Evolutionary conservation across 2,329 filamentous ascomycete species (phyloP).

Genomic region (Hypoxylon sp.): DNA sequence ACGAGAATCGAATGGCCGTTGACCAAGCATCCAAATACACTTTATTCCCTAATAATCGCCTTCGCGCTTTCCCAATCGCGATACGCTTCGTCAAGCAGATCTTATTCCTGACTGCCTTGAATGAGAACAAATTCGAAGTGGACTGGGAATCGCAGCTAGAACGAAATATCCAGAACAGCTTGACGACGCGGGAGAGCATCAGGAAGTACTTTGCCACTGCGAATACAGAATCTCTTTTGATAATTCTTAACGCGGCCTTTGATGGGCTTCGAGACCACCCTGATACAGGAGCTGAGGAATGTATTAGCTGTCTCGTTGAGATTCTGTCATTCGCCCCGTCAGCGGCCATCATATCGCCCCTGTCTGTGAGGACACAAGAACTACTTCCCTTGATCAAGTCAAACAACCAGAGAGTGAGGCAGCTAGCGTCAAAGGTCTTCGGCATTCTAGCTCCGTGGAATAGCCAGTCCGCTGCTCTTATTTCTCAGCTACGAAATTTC

Average conservation of each 20-base stretch:
- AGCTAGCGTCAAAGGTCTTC: slow-evolving; percentile 77
- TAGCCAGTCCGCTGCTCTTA: slow-evolving; percentile 57
- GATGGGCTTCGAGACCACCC: slow-evolving; percentile 67
- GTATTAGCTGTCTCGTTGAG: slow-evolving; percentile 49
- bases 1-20: slow-evolving; percentile 55
- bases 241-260: slow-evolving; percentile 69
- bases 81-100: slow-evolving; percentile 76
- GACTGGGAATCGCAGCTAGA: slow-evolving; percentile 90
- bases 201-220: slow-evolving; percentile 65
- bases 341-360: slow-evolving; percentile 50
- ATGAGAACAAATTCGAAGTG: slow-evolving; percentile 73
- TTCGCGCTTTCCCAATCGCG: slow-evolving; percentile 76
- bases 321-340: slow-evolving; percentile 53
- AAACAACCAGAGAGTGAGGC: slow-evolving; percentile 78
- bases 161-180: slow-evolving; percentile 78
- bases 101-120: slow-evolving; percentile 65
- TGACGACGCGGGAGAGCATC: slow-evolving; percentile 73
- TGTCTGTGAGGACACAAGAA: slow-evolving; percentile 64
- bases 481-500: slow-evolving; percentile 56
- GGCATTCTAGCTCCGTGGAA: slow-evolving; percentile 83
- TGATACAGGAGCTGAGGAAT: slow-evolving; percentile 56
- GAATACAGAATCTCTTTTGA: slow-evolving; percentile 58
- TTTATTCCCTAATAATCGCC: slow-evolving; percentile 61
- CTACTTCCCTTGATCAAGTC: slow-evolving; percentile 76
- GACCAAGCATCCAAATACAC: slow-evolving; percentile 58